A percentile compares a stretch with the other conserved stretches of the same genome.
Conservation (phyloP, 257 asterid genomes). For the Linaria vulgaris region DNA sequence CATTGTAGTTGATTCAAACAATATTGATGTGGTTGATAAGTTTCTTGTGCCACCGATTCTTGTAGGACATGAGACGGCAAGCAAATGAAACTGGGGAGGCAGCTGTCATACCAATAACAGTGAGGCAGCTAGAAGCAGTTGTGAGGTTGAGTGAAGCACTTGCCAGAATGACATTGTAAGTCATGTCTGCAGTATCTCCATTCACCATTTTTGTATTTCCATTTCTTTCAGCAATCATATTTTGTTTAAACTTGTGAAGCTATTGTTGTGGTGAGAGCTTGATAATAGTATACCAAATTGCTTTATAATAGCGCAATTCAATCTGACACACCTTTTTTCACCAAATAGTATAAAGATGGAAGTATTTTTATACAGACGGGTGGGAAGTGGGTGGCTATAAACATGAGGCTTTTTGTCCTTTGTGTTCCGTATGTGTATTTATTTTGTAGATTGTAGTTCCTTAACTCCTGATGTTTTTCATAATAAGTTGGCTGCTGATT, state of each 20-base stretch:
- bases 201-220: constrained; percentile 2
- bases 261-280: not conserved
- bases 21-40: not conserved
- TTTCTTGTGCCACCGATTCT: constrained; percentile 24
- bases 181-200: constrained; percentile 17
- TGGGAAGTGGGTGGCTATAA: not conserved
- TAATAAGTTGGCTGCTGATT: constrained; percentile 19
- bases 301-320: not conserved
- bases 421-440: not conserved
- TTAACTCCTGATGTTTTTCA: not conserved
- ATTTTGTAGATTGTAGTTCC: not conserved
- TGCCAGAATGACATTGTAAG: constrained; percentile 95
- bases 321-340: not conserved
- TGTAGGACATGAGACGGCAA: constrained; percentile 87
- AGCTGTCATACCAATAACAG: constrained; percentile 92
- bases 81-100: constrained; percentile 93
- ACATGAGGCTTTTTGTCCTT: not conserved
- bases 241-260: constrained; percentile 1
- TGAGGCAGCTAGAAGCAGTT: constrained; percentile 95
- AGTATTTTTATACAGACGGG: not conserved
- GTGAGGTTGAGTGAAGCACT: constrained; percentile 95
- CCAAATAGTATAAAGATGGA: not conserved
- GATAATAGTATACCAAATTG: not conserved
- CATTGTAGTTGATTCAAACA: constrained; percentile 9
- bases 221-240: constrained; percentile 3